Evolutionary conservation across 1,284 basidiomycete genomes (phyloP).

Genomic region (Ustilago shanxiensis): DNA sequence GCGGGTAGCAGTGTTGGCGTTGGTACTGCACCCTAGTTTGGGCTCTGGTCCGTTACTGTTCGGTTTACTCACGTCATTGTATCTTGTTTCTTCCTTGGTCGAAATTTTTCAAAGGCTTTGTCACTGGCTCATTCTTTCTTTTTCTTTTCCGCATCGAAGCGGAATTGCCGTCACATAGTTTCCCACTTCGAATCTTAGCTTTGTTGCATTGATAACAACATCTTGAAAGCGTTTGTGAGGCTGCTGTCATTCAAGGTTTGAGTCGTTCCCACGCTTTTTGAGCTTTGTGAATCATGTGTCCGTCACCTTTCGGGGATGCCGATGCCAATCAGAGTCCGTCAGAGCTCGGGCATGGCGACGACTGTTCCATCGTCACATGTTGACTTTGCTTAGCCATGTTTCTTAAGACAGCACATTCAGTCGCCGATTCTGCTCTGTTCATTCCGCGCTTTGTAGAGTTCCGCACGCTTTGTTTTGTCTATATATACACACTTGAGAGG

Average conservation of each 20-base stretch:
- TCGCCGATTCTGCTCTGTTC: no score
- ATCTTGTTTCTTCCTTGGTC: not conserved
- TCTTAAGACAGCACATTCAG: no score
- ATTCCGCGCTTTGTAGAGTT: no score
- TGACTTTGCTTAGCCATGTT: no score
- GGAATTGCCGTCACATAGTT: not conserved
- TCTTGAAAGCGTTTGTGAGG: not conserved
- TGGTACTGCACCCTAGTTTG: slow-evolving; percentile 19
- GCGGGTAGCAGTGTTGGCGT: slow-evolving; percentile 39
- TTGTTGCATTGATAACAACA: not conserved
- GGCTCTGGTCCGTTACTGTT: not conserved
- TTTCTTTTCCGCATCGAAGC: not conserved
- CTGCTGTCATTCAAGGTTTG: not conserved
- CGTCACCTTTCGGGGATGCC: no score
- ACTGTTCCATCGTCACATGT: no score
- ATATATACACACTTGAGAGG: no score
- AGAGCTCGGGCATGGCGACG: no score
- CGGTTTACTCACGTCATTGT: not conserved
- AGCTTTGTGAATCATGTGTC: no score
- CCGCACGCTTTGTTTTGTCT: no score
- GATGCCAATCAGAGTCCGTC: no score
- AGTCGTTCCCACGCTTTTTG: no score
- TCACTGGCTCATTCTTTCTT: not conserved
- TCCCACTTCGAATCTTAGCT: not conserved
- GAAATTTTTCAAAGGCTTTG: not conserved